Base-by-base conservation (phyloP, 73 alveolate species). In the Effrenium voratum region DNA sequence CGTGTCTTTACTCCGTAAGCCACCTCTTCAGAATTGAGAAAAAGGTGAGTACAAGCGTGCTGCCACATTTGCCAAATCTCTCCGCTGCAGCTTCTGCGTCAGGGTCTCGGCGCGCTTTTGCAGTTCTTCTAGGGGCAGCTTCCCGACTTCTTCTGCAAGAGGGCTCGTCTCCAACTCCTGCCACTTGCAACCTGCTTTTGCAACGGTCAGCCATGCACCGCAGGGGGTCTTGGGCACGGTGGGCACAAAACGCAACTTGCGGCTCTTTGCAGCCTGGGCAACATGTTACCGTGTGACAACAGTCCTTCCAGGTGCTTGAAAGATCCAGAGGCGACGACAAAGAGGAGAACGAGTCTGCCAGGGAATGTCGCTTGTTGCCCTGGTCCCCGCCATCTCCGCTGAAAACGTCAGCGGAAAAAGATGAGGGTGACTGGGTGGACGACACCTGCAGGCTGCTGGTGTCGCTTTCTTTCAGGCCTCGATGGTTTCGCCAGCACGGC, bases 401-500 rank as follows among this genome's bases (percentile, higher is more conserved):
- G n/a, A n/a, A n/a, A n/a, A n/a, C n/a, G n/a, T 32, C 26, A 36
- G 82, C 82, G 36, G 80, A 5, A 5, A 41, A 32, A 6, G 95
- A 57, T n/a, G 95, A 63, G 10, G 95, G 95, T 26, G 95, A 88
- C 49, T 88, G 95, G 38, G 95, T 88, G 2, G 95, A 88, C 12
- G 95, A 88, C 46, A 88, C 50, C 72, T 88, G 95, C 47, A 88
- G 68, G 73, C 95, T 88, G 77, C 95, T 88, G 70, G 60, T 84
- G 49, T 88, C 95, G 28, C 85, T 68, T 41, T 73, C 95, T 30
- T 63, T 63, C 40, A 88, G 47, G 72, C 95, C 45, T n/a, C 50
- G 44, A 26, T 52, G 45, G 8, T 45, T 38, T 38, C 85, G 95
- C 95, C 95, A 88, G 75, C 95, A 88, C 12, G 95, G 81, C 16